Evolutionary conservation across 805 yeast species (phyloP).

Genomic region (Sugiyamaella smithiae): DNA sequence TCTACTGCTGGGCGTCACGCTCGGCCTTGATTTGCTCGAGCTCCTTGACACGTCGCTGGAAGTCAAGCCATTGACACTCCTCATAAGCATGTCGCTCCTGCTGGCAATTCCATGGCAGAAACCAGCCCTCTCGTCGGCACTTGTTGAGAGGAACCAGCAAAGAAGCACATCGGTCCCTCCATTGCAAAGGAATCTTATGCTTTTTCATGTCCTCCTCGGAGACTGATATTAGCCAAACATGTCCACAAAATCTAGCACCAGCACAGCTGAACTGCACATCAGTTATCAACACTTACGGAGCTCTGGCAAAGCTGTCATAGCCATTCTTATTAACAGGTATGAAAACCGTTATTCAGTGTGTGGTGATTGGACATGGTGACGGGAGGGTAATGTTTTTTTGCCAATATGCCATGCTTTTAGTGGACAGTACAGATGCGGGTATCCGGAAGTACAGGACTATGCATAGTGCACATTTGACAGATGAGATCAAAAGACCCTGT

Average conservation of each 20-base stretch:
- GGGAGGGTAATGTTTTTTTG: conserved; percentile 2
- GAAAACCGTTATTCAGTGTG: neutral
- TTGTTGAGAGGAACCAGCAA: conserved; percentile 58
- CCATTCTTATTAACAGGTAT: conserved; percentile 22
- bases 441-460: too few relatives aligned
- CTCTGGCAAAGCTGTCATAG: conserved; percentile 18
- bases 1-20: conserved; percentile 22
- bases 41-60: conserved; percentile 74
- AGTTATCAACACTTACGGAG: conserved; percentile 17
- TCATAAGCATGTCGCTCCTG: conserved; percentile 82
- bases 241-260: neutral
- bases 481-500: neutral
- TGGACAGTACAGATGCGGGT: too few relatives aligned
- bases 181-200: conserved; percentile 70
- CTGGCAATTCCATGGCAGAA: conserved; percentile 67
- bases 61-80: conserved; percentile 79
- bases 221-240: conserved; percentile 40
- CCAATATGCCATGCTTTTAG: too few relatives aligned
- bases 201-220: conserved; percentile 82
- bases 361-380: conserved; percentile 3
- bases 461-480: neutral
- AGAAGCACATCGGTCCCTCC: conserved; percentile 81
- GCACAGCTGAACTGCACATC: neutral
- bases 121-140: conserved; percentile 56
- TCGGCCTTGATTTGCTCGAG: conserved; percentile 53